Conservation (phyloP, 2,329 filamentous ascomycete species). For the Didymellaceae sp. region DNA sequence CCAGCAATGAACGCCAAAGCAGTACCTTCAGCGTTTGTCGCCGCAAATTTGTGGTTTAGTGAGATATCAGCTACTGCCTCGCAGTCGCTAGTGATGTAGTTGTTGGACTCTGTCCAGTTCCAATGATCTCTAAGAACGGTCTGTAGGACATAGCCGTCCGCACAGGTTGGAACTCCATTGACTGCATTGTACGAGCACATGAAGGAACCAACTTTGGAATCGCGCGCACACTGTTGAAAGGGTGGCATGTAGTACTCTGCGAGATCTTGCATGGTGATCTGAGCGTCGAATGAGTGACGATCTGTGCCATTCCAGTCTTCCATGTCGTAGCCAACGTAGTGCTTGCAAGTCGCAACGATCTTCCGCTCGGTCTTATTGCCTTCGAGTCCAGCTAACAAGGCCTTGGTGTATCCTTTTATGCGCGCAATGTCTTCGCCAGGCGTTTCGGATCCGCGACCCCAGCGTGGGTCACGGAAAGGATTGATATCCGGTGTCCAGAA, state of each 20-base stretch:
- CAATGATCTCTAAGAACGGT: conserved; percentile 70
- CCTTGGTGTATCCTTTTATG: background rate
- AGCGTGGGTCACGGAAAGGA: background rate
- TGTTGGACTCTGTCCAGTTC: conserved; percentile 66
- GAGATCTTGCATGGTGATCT: conserved; percentile 66
- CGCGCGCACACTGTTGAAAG: background rate
- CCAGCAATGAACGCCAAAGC: background rate
- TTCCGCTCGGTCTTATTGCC: conserved; percentile 29
- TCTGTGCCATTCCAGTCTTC: conserved; percentile 39
- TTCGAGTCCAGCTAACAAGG: background rate
- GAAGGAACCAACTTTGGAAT: background rate
- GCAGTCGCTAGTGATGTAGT: conserved; percentile 71
- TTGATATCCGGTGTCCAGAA: background rate
- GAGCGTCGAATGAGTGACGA: conserved; percentile 61
- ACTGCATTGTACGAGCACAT: background rate
- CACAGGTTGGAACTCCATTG: background rate
- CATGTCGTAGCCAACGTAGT: conserved; percentile 48
- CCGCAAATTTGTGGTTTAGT: conserved; percentile 46
- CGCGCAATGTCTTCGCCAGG: background rate
- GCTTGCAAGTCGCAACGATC: conserved; percentile 57
- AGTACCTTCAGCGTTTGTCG: background rate
- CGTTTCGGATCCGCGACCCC: background rate
- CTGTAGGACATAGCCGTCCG: background rate
- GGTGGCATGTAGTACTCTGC: conserved; percentile 60
- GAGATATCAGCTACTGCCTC: conserved; percentile 67